phyloP scores from a whole-genome alignment of 306 rosid species.

The Fagus sylvatica region DNA sequence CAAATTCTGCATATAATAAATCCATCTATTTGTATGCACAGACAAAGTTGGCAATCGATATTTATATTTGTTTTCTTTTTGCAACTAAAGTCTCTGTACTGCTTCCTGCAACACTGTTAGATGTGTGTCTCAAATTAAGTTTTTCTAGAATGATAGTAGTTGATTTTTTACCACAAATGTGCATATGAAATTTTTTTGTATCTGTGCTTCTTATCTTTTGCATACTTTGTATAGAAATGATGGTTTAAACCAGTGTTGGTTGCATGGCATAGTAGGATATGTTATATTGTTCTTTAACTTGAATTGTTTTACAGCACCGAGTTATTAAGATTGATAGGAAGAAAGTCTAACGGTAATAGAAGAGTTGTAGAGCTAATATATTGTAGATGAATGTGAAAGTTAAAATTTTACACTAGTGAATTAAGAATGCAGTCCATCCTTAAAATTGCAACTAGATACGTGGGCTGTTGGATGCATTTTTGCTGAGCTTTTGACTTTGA shows the following conservation, averaged over 20 bases:
- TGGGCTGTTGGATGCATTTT: conserved; percentile 99
- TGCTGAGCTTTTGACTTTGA: conserved; percentile 96
- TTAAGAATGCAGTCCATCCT: conserved; percentile 28
- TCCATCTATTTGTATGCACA: not conserved
- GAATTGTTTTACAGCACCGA: not conserved
- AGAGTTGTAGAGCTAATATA: not conserved
- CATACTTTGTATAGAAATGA: not conserved
- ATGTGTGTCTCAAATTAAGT: too few species aligned
- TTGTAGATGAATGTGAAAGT: not conserved
- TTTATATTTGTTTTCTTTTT: too few species aligned
- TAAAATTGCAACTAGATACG: conserved; percentile 63
- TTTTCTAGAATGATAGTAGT: too few species aligned
- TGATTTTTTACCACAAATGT: too few species aligned
- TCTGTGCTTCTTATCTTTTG: not conserved
- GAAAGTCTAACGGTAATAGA: not conserved
- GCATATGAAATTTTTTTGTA: too few species aligned
- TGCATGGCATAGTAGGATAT: not conserved
- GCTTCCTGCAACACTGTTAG: too few species aligned
- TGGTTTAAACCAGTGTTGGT: not conserved
- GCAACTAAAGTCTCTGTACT: too few species aligned
- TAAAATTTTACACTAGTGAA: not conserved
- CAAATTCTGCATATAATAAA: conserved; percentile 14
- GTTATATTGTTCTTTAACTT: not conserved
- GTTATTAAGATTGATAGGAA: not conserved
- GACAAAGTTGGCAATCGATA: too few species aligned